Evolutionary conservation across 352 stramenopile genomes (phyloP).

Genomic region (Globisporangium emineosum): DNA sequence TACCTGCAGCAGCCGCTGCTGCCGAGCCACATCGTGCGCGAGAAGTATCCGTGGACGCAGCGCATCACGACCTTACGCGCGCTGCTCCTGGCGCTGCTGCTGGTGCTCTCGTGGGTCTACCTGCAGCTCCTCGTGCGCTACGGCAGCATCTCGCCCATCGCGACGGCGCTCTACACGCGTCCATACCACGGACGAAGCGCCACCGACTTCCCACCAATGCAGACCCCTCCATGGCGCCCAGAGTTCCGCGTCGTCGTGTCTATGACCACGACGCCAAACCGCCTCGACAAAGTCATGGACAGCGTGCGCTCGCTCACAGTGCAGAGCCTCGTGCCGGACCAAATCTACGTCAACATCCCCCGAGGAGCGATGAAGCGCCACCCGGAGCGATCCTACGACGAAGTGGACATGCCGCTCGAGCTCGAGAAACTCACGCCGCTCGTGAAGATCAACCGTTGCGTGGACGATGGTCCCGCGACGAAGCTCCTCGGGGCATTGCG

Average conservation of each 20-base stretch:
- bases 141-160: slow-evolving; percentile 70
- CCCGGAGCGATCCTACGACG: slow-evolving; percentile 70
- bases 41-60: slow-evolving; percentile 30
- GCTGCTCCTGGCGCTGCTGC: slow-evolving; percentile 24
- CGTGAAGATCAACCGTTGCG: slow-evolving; percentile 66
- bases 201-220: slow-evolving; percentile 30
- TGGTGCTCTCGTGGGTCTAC: slow-evolving; percentile 50
- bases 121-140: slow-evolving; percentile 65
- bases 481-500: slow-evolving; percentile 70
- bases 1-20: slow-evolving; percentile 66
- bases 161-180: slow-evolving; percentile 63
- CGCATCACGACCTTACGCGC: slow-evolving; percentile 37
- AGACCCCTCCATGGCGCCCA: slow-evolving; percentile 49
- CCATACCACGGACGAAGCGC: slow-evolving; percentile 44
- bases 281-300: slow-evolving; percentile 76
- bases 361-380: slow-evolving; percentile 72
- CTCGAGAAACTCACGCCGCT: slow-evolving; percentile 45
- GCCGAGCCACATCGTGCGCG: slow-evolving; percentile 30
- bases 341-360: slow-evolving; percentile 81
- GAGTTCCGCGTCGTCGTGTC: slow-evolving; percentile 78
- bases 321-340: slow-evolving; percentile 63
- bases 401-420: slow-evolving; percentile 50
- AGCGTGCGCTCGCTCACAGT: slow-evolving; percentile 53
- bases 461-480: slow-evolving; percentile 77
- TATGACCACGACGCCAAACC: slow-evolving; percentile 71